These are phyloP conservation scores for Bruguiera parviflora DNA, from an alignment of 345 rosid genomes.

Conservation along the genomic window DNA sequence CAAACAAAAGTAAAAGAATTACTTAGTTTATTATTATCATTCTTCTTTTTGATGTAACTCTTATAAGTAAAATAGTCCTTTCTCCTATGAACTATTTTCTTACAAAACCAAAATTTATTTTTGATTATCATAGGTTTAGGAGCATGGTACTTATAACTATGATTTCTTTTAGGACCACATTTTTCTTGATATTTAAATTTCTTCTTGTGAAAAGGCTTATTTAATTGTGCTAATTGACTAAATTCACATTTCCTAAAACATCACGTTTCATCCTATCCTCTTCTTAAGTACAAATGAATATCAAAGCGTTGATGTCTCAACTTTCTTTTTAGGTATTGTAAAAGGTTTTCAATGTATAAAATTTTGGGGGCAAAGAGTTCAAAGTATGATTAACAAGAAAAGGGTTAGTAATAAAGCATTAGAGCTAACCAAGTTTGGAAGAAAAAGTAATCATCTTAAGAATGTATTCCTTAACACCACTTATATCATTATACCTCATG, in stretches of 20 bases:
- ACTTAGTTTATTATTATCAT: no score
- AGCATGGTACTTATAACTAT: not conserved
- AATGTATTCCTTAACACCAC: not conserved
- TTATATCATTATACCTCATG: not conserved
- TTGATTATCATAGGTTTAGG: not conserved
- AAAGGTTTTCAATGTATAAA: not conserved
- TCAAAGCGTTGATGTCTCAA: no score
- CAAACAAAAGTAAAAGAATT: no score
- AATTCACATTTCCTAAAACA: not conserved
- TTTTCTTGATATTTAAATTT: no score
- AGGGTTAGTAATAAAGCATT: not conserved
- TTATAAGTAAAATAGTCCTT: not conserved
- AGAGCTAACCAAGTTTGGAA: not conserved
- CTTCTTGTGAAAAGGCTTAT: not conserved
- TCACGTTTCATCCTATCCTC: not conserved
- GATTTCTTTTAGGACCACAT: not conserved
- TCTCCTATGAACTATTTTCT: not conserved
- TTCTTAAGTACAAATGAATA: no score
- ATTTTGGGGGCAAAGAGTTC: not conserved
- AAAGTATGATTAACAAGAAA: slow-evolving; percentile 5
- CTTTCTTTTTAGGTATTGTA: no score
- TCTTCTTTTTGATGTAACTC: no score
- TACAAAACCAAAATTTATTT: not conserved
- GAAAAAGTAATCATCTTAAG: not conserved
- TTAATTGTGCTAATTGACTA: not conserved